Evolutionary conservation across 208 protist genomes (phyloP), one percentile per base, ranked within the genome.

Genomic region (Crithidia bombi): DNA sequence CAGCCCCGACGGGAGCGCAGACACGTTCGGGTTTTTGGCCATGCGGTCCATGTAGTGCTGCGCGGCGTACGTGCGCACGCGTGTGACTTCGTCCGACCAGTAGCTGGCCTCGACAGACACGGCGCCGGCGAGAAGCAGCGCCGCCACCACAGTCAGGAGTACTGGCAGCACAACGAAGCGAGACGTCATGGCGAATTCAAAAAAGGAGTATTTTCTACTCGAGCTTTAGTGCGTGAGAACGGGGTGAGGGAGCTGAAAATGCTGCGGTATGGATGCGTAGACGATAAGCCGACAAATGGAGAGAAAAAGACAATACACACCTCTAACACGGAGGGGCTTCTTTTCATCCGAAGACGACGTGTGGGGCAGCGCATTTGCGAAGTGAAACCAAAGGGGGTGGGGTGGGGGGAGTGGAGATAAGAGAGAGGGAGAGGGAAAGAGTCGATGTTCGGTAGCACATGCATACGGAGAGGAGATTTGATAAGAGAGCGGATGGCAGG

Each of bases 1-100:
- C 30, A 96, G 61, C 5, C 91, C 91, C 5, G 88, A 94, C 1
- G 88, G 89, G 32, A 96, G 81, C 43, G 50, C 78, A n/a, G 83
- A 80, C 35, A 87, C 82, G 62, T 84, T 83, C 30, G 67, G 56
- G 46, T 69, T 47, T 28, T 56, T 43, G 5, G 63, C 39, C 68
- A 81, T 85, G 55, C 75, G 65, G 19, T 69, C 46, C 43, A 93
- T 78, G 65, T 88, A 93, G 33, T 72, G 41, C n/a, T 68, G 51
- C 28, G 77, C 72, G 14, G 78, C 68, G 51, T 81, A 66, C 32
- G 79, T 71, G 46, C 75, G 79, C 51, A 88, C 81, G 25, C 79
- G 82, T 15, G 80, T 72, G 36, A 90, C 80, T 62, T 88, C 71
- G 23, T 78, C 66, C 10, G 65, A 73, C 70, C 65, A 80, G 75